phyloP scores from a whole-genome alignment of 768 basidiomycete species.

The Dentipellis sp. region DNA sequence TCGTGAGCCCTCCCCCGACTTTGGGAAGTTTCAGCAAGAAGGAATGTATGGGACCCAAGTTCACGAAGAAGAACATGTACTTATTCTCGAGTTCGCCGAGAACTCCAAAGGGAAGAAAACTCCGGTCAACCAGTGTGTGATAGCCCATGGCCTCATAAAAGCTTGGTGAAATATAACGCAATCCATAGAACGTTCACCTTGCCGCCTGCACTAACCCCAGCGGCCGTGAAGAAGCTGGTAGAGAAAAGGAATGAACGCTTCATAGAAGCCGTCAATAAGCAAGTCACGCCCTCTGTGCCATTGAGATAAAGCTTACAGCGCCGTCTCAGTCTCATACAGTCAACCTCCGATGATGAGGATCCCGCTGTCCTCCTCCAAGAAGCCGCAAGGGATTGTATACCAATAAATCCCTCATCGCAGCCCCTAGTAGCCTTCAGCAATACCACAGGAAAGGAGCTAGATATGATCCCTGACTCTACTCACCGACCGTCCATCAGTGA shows the following conservation, averaged over 20 bases:
- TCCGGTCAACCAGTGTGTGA: no score
- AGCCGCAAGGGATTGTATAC: slow-evolving; percentile 64
- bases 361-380: slow-evolving; percentile 53
- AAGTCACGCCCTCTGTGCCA: slow-evolving; percentile 26
- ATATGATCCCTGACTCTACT: slow-evolving; percentile 27
- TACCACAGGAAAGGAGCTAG: slow-evolving; percentile 2
- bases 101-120: slow-evolving; percentile 16
- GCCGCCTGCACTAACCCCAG: slow-evolving; percentile 7
- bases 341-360: slow-evolving; percentile 45
- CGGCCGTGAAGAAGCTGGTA: slow-evolving; percentile 6
- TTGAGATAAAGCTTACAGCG: not conserved
- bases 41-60: slow-evolving; percentile 13
- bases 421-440: not conserved
- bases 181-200: not conserved
- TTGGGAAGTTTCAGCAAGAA: not conserved
- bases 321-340: slow-evolving; percentile 44
- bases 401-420: slow-evolving; percentile 42
- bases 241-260: slow-evolving; percentile 19
- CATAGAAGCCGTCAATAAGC: slow-evolving; percentile 37
- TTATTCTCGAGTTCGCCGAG: slow-evolving; percentile 43
- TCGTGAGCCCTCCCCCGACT: slow-evolving; percentile 31
- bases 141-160: no score
- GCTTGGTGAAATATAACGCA: no score
- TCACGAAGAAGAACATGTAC: slow-evolving; percentile 38
- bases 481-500: slow-evolving; percentile 48